Evolutionary conservation across 805 yeast species (phyloP), one percentile per base, ranked within the genome.

Genomic region (Kodamaea sagamina): DNA sequence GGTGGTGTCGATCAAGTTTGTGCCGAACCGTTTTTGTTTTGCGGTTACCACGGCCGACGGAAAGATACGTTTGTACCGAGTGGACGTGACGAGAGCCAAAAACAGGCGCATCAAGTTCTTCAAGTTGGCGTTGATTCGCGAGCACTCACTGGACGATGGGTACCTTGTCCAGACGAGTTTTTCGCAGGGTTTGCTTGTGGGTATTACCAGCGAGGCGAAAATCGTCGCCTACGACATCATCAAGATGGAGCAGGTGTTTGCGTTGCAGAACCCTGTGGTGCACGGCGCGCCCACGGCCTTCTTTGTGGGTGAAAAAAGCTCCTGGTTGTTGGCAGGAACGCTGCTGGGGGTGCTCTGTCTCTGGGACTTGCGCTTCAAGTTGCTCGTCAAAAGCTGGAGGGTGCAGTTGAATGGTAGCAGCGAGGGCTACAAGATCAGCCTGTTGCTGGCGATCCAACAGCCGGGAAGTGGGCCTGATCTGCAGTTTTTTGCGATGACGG

Each of bases 271-370:
- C 47, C 82, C 85, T 4, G 68, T 77, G 0, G 63, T 73, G 1
- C 84, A 81, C 63, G 99, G 98, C 0, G 63, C 78, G 2, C 76
- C 84, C 0, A 75, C 81, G 0, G 64, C 83, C 12, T 78, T 89
- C 53, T 71, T 78, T 1, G 62, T 85, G 16, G 85, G 83, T 42
- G 60, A 65, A 0, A 64, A 71, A 11, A 63, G 68, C 18, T 65
- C 75, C 4, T 88, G 96, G 88, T 58, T 87, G 1, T 59, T 87
- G 6, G 57, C 84, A 2, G 97, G 97, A 0, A 87, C 97, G 0
- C 66, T 77, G 0, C 76, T 75, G 29, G 97, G 97, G 1, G 66
- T 83, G 0, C 57, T 93, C 22, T 82, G 81, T 49, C 62, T 92
- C 11, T 89, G 96, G 95, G 97, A 89, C 59, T 50, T 86, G 26